Evolutionary conservation across 495 filamentous ascomycete species (phyloP).

Genomic region (Hypoxylon rickii): DNA sequence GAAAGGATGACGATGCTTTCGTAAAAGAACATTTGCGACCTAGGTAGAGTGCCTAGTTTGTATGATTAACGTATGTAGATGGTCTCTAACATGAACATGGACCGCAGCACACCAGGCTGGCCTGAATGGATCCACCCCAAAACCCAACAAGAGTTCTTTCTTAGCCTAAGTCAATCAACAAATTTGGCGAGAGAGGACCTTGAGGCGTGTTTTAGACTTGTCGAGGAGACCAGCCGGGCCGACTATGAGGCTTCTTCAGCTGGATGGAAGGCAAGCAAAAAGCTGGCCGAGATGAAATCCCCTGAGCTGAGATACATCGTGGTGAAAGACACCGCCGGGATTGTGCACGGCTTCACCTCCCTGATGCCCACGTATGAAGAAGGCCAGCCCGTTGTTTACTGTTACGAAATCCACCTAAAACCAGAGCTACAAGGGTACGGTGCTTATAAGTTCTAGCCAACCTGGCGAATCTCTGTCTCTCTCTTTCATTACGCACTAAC

Average conservation of each 20-base stretch:
- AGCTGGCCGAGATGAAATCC: constrained; percentile 76
- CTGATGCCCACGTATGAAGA: constrained; percentile 86
- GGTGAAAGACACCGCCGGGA: constrained; percentile 45
- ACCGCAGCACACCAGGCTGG: constrained; percentile 42
- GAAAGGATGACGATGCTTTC: constrained; percentile 51
- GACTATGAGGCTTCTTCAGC: constrained; percentile 67
- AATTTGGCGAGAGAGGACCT: constrained; percentile 59
- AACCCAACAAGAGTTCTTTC: constrained; percentile 42
- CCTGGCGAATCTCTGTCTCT: no score
- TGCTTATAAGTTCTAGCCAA: not conserved
- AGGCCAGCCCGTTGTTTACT: constrained; percentile 73
- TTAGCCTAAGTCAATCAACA: constrained; percentile 53
- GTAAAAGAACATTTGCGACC: constrained; percentile 49
- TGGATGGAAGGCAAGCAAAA: constrained; percentile 73
- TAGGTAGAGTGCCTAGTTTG: constrained; percentile 39
- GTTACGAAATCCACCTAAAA: constrained; percentile 84
- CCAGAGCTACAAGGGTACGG: constrained; percentile 53
- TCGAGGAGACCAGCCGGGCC: constrained; percentile 67
- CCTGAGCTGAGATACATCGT: constrained; percentile 71
- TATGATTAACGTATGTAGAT: no score
- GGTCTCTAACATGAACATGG: constrained; percentile 8
- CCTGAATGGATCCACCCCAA: constrained; percentile 49
- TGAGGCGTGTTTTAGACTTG: constrained; percentile 68
- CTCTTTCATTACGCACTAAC: no score
- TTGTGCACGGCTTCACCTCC: constrained; percentile 70